Evolutionary conservation across 805 yeast species (phyloP).

Genomic region (Debaryomyces prosopidis): DNA sequence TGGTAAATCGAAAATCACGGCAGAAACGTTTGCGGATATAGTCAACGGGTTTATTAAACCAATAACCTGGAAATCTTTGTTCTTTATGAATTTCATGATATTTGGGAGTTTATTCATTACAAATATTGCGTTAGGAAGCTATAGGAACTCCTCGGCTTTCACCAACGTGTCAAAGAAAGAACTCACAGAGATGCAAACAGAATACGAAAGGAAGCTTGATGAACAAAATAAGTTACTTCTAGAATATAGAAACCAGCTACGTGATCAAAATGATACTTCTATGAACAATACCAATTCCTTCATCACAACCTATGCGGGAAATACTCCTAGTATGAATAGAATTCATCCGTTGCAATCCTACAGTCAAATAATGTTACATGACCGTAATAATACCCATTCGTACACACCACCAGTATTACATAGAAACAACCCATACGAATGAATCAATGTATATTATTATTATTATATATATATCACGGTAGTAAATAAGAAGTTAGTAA

Average conservation of each 20-base stretch:
- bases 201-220: constrained; percentile 14
- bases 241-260: constrained; percentile 1
- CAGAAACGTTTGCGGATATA: constrained; percentile 81
- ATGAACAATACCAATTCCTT: background rate
- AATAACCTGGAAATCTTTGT: constrained; percentile 67
- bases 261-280: background rate
- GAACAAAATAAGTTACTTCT: constrained; percentile 10
- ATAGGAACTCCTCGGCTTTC: constrained; percentile 18
- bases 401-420: constrained; percentile 11
- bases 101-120: constrained; percentile 55
- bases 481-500: too few species aligned
- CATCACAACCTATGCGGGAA: constrained; percentile 1
- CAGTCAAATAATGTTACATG: constrained; percentile 1
- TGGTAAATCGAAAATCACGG: constrained; percentile 71
- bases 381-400: constrained; percentile 1
- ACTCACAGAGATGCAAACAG: constrained; percentile 7
- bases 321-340: constrained; percentile 1
- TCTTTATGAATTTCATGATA: constrained; percentile 45
- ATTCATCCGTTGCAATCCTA: background rate
- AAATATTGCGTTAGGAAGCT: constrained; percentile 49
- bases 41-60: constrained; percentile 73
- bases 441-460: background rate
- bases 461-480: too few species aligned
- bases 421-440: constrained; percentile 5
- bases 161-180: background rate